Conservation (phyloP, 2,329 filamentous ascomycete genomes). For the Aspergillus sp. region DNA sequence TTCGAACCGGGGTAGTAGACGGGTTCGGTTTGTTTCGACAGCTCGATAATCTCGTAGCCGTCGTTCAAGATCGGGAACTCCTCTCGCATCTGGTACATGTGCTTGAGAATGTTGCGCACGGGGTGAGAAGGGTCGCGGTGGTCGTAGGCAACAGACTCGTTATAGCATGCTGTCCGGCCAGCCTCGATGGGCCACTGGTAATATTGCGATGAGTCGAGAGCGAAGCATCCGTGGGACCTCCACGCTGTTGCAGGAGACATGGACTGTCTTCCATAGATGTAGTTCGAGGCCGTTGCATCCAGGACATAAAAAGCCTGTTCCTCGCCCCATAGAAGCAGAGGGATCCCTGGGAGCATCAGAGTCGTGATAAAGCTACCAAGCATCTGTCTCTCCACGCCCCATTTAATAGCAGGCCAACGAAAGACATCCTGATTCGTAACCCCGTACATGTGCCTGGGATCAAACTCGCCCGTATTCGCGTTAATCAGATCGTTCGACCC, state of each 20-base stretch:
- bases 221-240: constrained; percentile 66
- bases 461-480: constrained; percentile 60
- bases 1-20: constrained; percentile 55
- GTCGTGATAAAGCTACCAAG: constrained; percentile 61
- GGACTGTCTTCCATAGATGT: constrained; percentile 64
- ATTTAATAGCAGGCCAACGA: constrained; percentile 60
- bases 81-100: constrained; percentile 62
- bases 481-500: constrained; percentile 62
- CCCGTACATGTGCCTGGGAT: constrained; percentile 65
- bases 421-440: constrained; percentile 67
- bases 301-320: constrained; percentile 65
- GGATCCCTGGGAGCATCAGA: constrained; percentile 61
- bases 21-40: constrained; percentile 58
- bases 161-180: constrained; percentile 56
- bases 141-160: constrained; percentile 58
- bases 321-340: constrained; percentile 63
- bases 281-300: constrained; percentile 64
- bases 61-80: constrained; percentile 60
- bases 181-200: constrained; percentile 58
- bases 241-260: constrained; percentile 63
- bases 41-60: constrained; percentile 49
- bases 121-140: constrained; percentile 64
- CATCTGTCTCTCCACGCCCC: constrained; percentile 58
- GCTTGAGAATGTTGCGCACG: constrained; percentile 60
- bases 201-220: constrained; percentile 57